phyloP scores from a whole-genome alignment of 1,284 basidiomycete genomes.

The Moesziomyces sp. region DNA sequence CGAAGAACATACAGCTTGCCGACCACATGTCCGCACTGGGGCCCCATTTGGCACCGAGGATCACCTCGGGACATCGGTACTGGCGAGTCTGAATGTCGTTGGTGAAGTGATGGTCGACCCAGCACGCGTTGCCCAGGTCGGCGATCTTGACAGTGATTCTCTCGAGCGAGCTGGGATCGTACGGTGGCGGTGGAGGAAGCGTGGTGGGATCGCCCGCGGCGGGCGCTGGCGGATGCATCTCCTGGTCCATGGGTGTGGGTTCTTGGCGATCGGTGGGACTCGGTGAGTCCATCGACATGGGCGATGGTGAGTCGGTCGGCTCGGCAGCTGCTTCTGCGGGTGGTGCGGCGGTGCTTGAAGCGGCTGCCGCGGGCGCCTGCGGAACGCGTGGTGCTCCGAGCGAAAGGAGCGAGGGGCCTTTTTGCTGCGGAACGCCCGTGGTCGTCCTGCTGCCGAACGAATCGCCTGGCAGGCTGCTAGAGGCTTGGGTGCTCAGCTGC shows the following conservation, averaged over 20 bases:
- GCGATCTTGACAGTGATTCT: constrained; percentile 99
- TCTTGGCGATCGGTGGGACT: constrained; percentile 21
- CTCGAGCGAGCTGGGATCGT: constrained; percentile 75
- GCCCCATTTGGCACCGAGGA: constrained; percentile 95
- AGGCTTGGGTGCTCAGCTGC: constrained; percentile 75
- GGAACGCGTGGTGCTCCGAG: constrained; percentile 69
- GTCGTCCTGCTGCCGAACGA: constrained; percentile 73
- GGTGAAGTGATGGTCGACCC: constrained; percentile 91
- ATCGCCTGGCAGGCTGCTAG: constrained; percentile 61
- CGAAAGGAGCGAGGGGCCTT: constrained; percentile 82
- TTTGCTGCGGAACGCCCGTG: constrained; percentile 67
- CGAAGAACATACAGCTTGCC: constrained; percentile 88
- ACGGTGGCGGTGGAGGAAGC: constrained; percentile 72
- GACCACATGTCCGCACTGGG: constrained; percentile 96
- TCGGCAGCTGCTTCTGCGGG: constrained; percentile 49
- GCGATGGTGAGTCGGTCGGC: constrained; percentile 46
- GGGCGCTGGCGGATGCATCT: constrained; percentile 68
- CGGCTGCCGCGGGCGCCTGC: constrained; percentile 16
- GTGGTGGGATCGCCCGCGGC: constrained; percentile 72
- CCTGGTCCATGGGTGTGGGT: constrained; percentile 39
- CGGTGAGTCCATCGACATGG: constrained; percentile 53
- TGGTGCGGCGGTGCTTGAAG: constrained; percentile 7
- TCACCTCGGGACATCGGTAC: constrained; percentile 96
- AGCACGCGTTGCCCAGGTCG: constrained; percentile 93
- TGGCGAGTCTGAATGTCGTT: constrained; percentile 97